Evolutionary conservation across 495 filamentous ascomycete genomes (phyloP), one percentile per base, ranked within the genome.

Genomic region (Trichoderma reesei): DNA sequence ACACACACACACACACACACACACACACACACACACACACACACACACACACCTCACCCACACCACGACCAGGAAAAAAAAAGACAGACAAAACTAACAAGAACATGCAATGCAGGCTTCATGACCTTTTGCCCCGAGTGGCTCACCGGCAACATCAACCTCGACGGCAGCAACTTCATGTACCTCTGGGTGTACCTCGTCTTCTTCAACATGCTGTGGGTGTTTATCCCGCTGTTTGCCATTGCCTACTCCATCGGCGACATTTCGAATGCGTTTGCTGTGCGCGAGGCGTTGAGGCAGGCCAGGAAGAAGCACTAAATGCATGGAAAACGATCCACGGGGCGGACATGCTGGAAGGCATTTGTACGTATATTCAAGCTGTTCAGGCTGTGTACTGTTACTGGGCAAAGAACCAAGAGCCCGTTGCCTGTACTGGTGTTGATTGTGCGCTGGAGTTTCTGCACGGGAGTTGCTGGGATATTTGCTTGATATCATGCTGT

Each of bases 61-160:
- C n/a, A n/a, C n/a, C n/a, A n/a, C n/a, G n/a, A n/a, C n/a, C n/a
- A n/a, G n/a, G n/a, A n/a, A n/a, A n/a, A n/a, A n/a, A n/a, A n/a
- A n/a, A n/a, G n/a, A n/a, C n/a, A n/a, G n/a, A n/a, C 70, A 54
- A 13, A 26, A 60, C 56, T 36, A 46, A 65, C 11, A 41, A n/a
- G 1, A 4, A 41, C 36, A 38, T 5, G 9, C 34, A 20, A n/a
- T 39, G 36, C 3, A 34, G 87, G 89, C 13, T 96, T 88, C 72
- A 97, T 98, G 90, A 98, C 93, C 0, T 98, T 98, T 76, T 87
- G 84, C 67, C 93, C 93, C 14, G 93, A 98, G 77, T 98, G 92
- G 92, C 74, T 98, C 63, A 88, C 82, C 4, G 89, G 86, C 2
- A 89, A 80, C 65, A 73, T 83, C 65, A 90, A 90, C 73, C 79